Evolutionary conservation across 345 rosid species (phyloP), one percentile per base, ranked within the genome.

Genomic region (Salix exigua): DNA sequence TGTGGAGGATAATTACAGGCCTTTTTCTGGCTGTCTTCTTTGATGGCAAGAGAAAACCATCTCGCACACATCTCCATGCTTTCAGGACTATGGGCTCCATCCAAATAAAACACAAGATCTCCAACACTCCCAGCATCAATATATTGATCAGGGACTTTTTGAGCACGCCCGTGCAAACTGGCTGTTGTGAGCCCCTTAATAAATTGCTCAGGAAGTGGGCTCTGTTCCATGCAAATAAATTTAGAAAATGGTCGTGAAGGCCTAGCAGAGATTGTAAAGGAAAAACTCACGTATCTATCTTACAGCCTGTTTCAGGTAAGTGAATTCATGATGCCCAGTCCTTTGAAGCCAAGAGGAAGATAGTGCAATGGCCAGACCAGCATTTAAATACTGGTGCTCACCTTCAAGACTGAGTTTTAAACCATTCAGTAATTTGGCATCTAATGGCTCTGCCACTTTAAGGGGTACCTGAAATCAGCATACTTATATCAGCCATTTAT

Each of bases 11-110:
- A 42, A 82, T 84, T 75, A 46, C 76, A 78, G 66, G 55, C 74
- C 70, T 73, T 71, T 72, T 63, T 84, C 64, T 81, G 88, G 79
- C 73, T 81, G 42, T 80, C 88, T 75, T 89, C 89, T 77, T 85
- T 87, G 48, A 90, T 80, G 37, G 90, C 90, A 82, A 62, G 70
- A 16, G 99, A 91, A 87, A 91, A 96, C 98, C 99, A 96, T 77
- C 76, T 88, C 30, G 91, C 98, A 78, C 97, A 94, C 44, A 85
- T 84, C 68, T 91, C 97, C 97, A 94, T 90, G 87, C 97, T 92
- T 87, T 94, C 98, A 50, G 98, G 98, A 81, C 92, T 94, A 79
- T 92, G 97, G 73, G 97, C 97, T 67, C 97, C 98, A 85, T 92
- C 98, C 90, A 94, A 85, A 83, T 92, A 94, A 85, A 92, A 94